phyloP scores from a whole-genome alignment of 2,329 filamentous ascomycete species.

The Monilinia laxa region DNA sequence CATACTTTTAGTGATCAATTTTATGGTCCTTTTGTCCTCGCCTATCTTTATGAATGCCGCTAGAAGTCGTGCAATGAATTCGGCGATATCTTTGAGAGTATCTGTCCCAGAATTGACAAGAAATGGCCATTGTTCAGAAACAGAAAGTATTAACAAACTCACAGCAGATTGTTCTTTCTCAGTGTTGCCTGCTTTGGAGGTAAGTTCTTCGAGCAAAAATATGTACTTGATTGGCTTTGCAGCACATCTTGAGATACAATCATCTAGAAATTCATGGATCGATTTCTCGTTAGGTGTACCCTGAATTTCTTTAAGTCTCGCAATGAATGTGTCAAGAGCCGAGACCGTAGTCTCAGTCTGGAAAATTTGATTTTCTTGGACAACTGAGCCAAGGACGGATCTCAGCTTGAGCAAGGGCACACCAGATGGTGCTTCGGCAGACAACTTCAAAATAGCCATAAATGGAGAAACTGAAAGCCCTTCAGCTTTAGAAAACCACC shows the following conservation, averaged over 20 bases:
- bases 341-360: slow-evolving; percentile 46
- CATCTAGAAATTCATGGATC: slow-evolving; percentile 75
- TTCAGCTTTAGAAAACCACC: slow-evolving; percentile 81
- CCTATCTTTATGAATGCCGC: slow-evolving; percentile 53
- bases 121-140: slow-evolving; percentile 79
- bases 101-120: slow-evolving; percentile 52
- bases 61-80: slow-evolving; percentile 60
- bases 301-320: slow-evolving; percentile 40
- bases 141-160: slow-evolving; percentile 66
- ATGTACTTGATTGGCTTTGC: slow-evolving; percentile 81
- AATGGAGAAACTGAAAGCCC: slow-evolving; percentile 67
- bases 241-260: slow-evolving; percentile 74
- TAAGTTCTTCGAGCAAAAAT: slow-evolving; percentile 60
- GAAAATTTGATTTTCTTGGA: slow-evolving; percentile 66
- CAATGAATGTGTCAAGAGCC: slow-evolving; percentile 50
- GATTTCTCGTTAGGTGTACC: slow-evolving; percentile 42
- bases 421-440: slow-evolving; percentile 49
- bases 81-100: slow-evolving; percentile 50
- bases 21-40: slow-evolving; percentile 50
- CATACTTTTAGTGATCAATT: slow-evolving; percentile 47
- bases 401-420: slow-evolving; percentile 53
- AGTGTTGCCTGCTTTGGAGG: slow-evolving; percentile 42
- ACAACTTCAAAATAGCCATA: slow-evolving; percentile 64
- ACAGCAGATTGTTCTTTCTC: slow-evolving; percentile 43
- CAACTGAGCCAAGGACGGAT: slow-evolving; percentile 58